These are phyloP conservation scores for Pisolithus marmoratus DNA, from an alignment of 768 basidiomycete species.

Conservation along the genomic window DNA sequence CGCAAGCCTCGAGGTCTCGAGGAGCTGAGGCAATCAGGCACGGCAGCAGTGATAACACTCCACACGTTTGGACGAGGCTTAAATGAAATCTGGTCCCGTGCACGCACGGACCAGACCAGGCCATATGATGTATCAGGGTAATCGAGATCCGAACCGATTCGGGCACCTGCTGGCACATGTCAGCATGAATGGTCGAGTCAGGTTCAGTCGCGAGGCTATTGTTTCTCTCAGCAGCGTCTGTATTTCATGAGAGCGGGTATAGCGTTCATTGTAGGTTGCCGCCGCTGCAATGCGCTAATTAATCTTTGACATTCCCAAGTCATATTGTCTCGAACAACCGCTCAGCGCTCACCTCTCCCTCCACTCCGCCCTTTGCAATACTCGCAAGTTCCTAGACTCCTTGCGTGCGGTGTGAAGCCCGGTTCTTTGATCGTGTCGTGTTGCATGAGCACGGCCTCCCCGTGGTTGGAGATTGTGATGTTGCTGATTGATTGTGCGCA, in stretches of 20 bases:
- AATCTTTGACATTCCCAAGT: background rate
- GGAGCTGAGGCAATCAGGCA: constrained; percentile 8
- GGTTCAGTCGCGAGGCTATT: background rate
- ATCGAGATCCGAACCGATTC: background rate
- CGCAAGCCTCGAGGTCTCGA: background rate
- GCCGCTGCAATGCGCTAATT: background rate
- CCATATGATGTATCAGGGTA: background rate
- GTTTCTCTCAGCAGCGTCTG: background rate
- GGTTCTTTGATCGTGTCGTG: background rate
- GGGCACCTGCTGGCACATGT: too few relatives aligned
- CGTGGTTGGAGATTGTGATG: background rate
- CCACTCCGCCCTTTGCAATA: background rate
- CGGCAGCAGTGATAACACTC: background rate
- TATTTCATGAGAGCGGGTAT: background rate
- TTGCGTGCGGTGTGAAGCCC: background rate
- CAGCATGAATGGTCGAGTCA: too few relatives aligned
- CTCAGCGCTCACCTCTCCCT: background rate
- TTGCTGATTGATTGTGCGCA: background rate
- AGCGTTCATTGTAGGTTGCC: background rate
- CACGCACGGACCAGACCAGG: background rate
- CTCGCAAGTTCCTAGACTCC: background rate
- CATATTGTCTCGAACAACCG: background rate
- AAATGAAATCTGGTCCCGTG: constrained; percentile 3
- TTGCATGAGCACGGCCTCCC: background rate
- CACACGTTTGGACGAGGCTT: background rate